These are phyloP conservation scores for Neopestalotiopsis sp. DNA, from an alignment of 2,329 filamentous ascomycete species.

Conservation along the genomic window DNA sequence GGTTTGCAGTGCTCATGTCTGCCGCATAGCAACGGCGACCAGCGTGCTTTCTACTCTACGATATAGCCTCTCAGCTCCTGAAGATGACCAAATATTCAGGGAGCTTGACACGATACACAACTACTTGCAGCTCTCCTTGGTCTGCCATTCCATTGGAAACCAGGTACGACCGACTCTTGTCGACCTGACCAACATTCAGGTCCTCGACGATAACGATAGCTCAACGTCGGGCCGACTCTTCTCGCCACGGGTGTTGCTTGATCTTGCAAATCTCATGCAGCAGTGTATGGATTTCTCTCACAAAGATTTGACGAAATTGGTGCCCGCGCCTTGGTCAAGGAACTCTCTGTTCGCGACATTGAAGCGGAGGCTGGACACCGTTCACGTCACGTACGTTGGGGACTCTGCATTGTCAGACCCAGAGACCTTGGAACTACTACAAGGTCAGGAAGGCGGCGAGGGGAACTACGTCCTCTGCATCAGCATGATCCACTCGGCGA, in stretches of 20 bases:
- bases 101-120: background rate
- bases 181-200: background rate
- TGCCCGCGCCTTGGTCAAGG: background rate
- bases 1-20: background rate
- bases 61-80: background rate
- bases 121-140: background rate
- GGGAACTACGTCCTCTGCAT: background rate
- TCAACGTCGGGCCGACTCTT: background rate
- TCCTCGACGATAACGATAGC: background rate
- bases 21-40: background rate
- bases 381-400: background rate
- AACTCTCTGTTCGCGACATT: background rate
- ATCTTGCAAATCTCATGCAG: background rate
- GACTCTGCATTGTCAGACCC: slow-evolving; percentile 2
- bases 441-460: background rate
- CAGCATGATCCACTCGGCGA: background rate
- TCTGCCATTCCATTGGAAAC: slow-evolving; percentile 1
- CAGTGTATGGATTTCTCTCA: background rate
- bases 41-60: background rate
- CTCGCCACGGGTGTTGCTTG: background rate
- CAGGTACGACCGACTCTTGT: background rate
- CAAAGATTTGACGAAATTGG: background rate
- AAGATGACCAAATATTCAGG: background rate
- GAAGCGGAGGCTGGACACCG: background rate
- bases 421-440: background rate